phyloP scores from a whole-genome alignment of 78 protist species.

The Dictyostelium purpureum region DNA sequence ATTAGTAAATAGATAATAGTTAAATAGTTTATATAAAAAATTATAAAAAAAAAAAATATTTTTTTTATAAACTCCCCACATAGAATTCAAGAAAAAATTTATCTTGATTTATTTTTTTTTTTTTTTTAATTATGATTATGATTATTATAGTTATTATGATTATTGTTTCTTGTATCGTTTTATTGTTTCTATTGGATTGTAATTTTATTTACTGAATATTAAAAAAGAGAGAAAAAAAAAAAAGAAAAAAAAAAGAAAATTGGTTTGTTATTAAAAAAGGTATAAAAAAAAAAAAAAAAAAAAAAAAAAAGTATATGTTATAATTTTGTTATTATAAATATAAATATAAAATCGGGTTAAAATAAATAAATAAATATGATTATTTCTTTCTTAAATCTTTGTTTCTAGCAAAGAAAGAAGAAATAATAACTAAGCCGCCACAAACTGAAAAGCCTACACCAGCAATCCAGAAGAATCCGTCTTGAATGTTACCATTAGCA shows the following conservation, averaged over 20 bases:
- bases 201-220: neutral
- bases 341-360: no score
- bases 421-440: constrained; percentile 21
- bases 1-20: no score
- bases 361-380: neutral
- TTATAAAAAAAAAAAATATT: neutral
- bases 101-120: constrained; percentile 14
- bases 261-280: no score
- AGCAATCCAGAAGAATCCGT: constrained; percentile 70
- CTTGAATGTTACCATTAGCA: neutral
- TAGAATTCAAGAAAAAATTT: neutral
- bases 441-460: constrained; percentile 73
- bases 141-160: neutral
- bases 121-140: neutral
- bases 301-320: neutral
- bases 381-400: constrained; percentile 3
- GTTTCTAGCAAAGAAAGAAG: constrained; percentile 54
- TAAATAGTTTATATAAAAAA: no score
- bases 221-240: neutral
- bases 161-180: no score
- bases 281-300: neutral
- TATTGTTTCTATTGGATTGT: neutral
- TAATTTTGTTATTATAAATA: neutral
- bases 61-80: constrained; percentile 2
- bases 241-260: neutral